A percentile compares a stretch with the other conserved stretches of the same genome.
phyloP scores from a whole-genome alignment of 2,329 filamentous ascomycete genomes.

The Phyllosticta citriasiana region DNA sequence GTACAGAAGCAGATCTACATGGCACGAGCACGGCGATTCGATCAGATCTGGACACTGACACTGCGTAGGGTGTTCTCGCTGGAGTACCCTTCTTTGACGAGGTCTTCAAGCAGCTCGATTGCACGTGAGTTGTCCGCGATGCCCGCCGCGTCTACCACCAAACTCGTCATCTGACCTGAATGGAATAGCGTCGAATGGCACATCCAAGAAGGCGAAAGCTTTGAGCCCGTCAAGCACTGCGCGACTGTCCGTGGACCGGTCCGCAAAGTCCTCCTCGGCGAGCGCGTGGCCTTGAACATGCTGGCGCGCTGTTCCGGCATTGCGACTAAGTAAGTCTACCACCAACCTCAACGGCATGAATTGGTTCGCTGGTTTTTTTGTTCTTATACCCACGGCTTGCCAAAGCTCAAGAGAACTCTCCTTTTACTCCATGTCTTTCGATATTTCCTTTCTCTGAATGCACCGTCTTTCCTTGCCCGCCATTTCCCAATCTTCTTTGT shows the following conservation, averaged over 20 bases:
- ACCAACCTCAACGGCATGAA: background rate
- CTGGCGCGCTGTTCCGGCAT: constrained; percentile 86
- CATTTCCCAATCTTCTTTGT: too few species aligned
- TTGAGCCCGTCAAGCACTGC: constrained; percentile 54
- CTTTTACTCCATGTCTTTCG: too few species aligned
- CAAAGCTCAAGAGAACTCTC: too few species aligned
- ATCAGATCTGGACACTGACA: background rate
- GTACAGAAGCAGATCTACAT: background rate
- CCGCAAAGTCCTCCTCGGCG: constrained; percentile 75
- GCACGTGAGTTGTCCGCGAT: constrained; percentile 45
- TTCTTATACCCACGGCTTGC: too few species aligned
- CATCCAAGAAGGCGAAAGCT: constrained; percentile 59
- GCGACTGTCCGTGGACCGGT: constrained; percentile 82
- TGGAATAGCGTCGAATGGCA: constrained; percentile 68
- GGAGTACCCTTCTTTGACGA: constrained; percentile 94
- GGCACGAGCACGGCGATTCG: background rate
- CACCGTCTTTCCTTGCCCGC: too few species aligned
- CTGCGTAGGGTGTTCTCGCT: constrained; percentile 61
- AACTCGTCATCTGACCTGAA: background rate
- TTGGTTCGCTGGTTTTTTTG: too few species aligned
- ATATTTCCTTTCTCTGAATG: too few species aligned
- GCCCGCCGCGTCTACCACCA: background rate
- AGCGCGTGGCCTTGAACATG: constrained; percentile 85
- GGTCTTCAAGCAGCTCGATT: constrained; percentile 81
- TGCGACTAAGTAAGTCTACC: constrained; percentile 49